Base-by-base conservation (phyloP, 345 rosid genomes). In the Mangifera indica region DNA sequence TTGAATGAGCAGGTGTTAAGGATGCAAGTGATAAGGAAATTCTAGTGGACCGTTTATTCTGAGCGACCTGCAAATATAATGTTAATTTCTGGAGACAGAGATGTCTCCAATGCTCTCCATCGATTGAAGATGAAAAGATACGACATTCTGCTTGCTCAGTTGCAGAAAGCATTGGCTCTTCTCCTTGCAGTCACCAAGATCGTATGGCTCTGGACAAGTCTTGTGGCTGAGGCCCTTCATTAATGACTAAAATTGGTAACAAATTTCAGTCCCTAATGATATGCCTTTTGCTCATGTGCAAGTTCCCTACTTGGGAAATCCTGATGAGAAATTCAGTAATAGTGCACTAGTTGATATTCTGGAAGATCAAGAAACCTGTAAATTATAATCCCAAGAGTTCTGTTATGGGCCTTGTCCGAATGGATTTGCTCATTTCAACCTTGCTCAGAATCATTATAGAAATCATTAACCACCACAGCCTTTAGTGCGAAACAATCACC, bases 1-100 rank as follows among this genome's bases (percentile, higher is more conserved):
- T 29, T 29, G 32, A 29, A 3, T 29, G 32, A 29, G 51, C 84
- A 92, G 97, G 97, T n/a, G 92, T 87, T 15, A 92, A 92, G 75
- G 97, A 92, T 88, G 96, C 97, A 3, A 90, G 97, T 67, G 97
- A 92, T 78, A 92, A 90, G 83, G 90, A 88, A 81, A 92, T 92
- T 72, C 70, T 92, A 12, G 97, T 92, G 4, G 93, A 92, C 70
- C 88, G 88, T 92, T 77, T 92, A 62, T 87, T 89, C 45, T 92
- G 97, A 92, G 93, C 96, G 5, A 1, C 97, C 96, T 32, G 96
- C 88, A 2, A 92, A 90, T 74, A 88, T 82, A 72, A 80, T 92
- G 87, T 64, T 92, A 25, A 87, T 92, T 20, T 92, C 97, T 0
- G 96, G 97, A 3, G 96, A 90, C 42, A 81, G 96, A 56, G 97